Percentiles rank a stretch among this genome's conserved stretches.
These are phyloP conservation scores for Poa pratensis DNA, from an alignment of 176 grass and related monocot genomes.

Conservation along the genomic window DNA sequence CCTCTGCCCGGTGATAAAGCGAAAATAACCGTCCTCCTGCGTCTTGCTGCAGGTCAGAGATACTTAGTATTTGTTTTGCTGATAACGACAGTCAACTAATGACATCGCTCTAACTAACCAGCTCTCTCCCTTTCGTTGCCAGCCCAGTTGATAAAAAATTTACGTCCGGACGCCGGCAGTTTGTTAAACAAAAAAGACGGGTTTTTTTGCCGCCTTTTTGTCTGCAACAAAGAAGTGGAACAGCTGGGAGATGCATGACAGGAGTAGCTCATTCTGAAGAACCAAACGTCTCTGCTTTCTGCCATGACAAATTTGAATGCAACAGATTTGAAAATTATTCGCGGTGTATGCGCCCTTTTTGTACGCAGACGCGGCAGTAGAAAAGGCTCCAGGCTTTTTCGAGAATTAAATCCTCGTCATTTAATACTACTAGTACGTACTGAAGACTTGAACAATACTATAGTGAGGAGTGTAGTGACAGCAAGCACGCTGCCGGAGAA, in stretches of 20 bases:
- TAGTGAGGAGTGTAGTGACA: too few species aligned
- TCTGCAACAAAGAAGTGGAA: neutral
- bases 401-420: neutral
- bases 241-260: neutral
- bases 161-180: neutral
- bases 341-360: neutral
- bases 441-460: constrained; percentile 35
- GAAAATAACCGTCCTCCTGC: neutral
- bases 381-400: neutral
- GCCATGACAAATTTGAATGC: neutral
- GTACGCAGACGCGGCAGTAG: neutral
- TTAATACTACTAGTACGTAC: neutral
- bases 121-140: neutral
- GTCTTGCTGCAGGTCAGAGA: neutral
- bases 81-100: constrained; percentile 47
- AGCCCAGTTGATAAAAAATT: neutral
- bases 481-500: neutral
- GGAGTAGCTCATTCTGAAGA: neutral
- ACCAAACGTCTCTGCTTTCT: neutral
- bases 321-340: neutral
- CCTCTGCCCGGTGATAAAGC: neutral
- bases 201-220: too few species aligned
- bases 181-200: neutral
- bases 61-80: neutral
- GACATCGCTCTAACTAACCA: constrained; percentile 6